Evolutionary conservation across 768 basidiomycete species (phyloP).

Genomic region (Xanthoconium purpureum): DNA sequence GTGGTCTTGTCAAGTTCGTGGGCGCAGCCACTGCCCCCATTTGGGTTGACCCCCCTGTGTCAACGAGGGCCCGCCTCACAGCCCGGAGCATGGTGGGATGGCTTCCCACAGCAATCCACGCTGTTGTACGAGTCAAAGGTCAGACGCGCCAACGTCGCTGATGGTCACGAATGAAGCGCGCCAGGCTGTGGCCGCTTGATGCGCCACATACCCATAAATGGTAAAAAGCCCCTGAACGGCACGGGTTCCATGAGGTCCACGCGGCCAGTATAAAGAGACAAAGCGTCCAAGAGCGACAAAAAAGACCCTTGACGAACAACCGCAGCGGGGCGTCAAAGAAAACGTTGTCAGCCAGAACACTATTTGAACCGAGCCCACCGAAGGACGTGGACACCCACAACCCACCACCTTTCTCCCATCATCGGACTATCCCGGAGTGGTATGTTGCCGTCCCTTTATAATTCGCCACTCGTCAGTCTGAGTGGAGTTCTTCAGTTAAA

Average conservation of each 20-base stretch:
- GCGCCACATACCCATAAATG: conserved; percentile 21
- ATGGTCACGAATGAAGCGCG: background rate
- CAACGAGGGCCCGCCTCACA: background rate
- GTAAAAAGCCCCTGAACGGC: conserved; percentile 23
- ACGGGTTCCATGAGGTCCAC: conserved; percentile 10
- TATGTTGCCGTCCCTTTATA: background rate
- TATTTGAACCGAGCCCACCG: conserved; percentile 24
- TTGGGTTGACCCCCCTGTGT: background rate
- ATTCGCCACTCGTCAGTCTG: background rate
- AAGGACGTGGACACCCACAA: background rate
- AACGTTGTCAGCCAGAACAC: background rate
- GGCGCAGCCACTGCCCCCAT: background rate
- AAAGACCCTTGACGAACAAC: conserved; percentile 2
- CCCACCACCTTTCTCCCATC: background rate
- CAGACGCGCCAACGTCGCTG: background rate
- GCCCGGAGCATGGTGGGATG: background rate
- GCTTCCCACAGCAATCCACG: conserved; percentile 1
- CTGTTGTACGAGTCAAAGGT: conserved; percentile 22
- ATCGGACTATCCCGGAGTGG: background rate
- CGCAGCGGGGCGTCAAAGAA: conserved; percentile 17
- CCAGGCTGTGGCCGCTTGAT: conserved; percentile 15
- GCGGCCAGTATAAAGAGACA: conserved; percentile 20
- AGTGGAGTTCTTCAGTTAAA: background rate
- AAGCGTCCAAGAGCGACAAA: conserved; percentile 20
- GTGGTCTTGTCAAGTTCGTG: background rate